Evolutionary conservation across 2,329 filamentous ascomycete species (phyloP).

Genomic region (Colletotrichum sp.): DNA sequence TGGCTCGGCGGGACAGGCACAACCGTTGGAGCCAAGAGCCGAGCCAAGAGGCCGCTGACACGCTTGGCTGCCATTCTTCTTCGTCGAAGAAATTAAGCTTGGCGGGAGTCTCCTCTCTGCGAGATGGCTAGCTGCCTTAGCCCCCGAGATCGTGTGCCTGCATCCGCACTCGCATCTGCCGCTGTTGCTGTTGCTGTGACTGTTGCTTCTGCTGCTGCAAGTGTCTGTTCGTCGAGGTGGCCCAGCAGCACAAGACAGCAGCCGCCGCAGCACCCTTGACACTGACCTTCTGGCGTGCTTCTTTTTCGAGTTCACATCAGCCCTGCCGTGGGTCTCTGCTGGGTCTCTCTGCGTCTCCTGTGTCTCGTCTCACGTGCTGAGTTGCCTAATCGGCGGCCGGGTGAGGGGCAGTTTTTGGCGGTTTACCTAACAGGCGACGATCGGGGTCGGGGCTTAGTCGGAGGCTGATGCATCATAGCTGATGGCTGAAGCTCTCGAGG

Average conservation of each 20-base stretch:
- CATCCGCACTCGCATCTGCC: slow-evolving; percentile 1
- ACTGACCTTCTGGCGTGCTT: neutral
- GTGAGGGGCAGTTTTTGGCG: neutral
- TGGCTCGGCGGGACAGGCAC: neutral
- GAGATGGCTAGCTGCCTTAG: neutral
- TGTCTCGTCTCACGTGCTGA: slow-evolving; percentile 6
- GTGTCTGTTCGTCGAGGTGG: neutral
- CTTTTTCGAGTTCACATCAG: neutral
- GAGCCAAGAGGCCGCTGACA: slow-evolving; percentile 12
- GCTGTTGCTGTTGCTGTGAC: neutral
- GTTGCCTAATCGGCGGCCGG: neutral
- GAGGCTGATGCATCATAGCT: neutral
- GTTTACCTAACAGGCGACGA: neutral
- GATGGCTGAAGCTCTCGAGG: neutral
- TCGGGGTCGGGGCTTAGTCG: neutral
- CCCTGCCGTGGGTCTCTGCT: neutral
- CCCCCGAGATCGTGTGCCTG: neutral
- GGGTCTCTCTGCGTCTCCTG: neutral
- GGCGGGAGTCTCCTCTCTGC: neutral
- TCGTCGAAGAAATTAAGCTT: neutral
- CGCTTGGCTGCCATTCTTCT: neutral
- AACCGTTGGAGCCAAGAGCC: slow-evolving; percentile 10
- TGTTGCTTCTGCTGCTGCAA: neutral
- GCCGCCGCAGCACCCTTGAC: neutral
- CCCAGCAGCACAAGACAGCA: neutral